Base-by-base conservation (phyloP, 1,284 basidiomycete genomes). In the Trametes hirsuta region DNA sequence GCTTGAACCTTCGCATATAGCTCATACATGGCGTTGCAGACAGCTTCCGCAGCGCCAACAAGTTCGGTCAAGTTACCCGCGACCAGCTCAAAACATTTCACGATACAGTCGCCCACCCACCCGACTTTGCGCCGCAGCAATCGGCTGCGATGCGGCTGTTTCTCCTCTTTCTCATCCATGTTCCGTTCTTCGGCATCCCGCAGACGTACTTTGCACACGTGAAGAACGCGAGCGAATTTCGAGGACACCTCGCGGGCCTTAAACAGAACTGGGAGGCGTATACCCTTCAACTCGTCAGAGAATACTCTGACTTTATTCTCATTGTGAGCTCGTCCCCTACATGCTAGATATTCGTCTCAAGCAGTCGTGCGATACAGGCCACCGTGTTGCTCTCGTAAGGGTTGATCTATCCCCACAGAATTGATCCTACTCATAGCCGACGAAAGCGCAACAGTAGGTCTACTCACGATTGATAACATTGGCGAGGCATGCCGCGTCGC, bases 311-410 rank as follows among this genome's bases (percentile, higher is more conserved):
- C 61, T 84, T 84, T 59, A 71, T 84, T 22, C 75, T 84, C 6
- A 79, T 83, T 24, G 83, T 84, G 58, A 73, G 79, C 68, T 4
- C 15, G 21, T 12, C 8, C 24, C 48, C 22, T n/a, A 39, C 49
- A 56, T 60, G 40, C 30, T 30, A 8, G 30, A 8, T 30, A 55
- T n/a, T 50, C 36, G 18, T 56, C 39, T 51, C 40, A 47, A n/a
- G n/a, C 47, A 45, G 21, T 36, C 10, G 22, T 15, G 24, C 6
- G 21, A 40, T 42, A 10, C 57, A 84, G 83, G 77, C 82, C n/a
- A 84, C 83, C 22, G 82, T 85, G 40, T 68, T 85, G n/a, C 77
- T 85, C 48, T 82, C 81, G 80, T 83, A 64, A 58, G 81, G 41
- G 5, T 21, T 4, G 1, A 5, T 69, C 10, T 30, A 30, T 15